Conservation (phyloP, 768 basidiomycete species). For the Russula griseocarnosa region DNA sequence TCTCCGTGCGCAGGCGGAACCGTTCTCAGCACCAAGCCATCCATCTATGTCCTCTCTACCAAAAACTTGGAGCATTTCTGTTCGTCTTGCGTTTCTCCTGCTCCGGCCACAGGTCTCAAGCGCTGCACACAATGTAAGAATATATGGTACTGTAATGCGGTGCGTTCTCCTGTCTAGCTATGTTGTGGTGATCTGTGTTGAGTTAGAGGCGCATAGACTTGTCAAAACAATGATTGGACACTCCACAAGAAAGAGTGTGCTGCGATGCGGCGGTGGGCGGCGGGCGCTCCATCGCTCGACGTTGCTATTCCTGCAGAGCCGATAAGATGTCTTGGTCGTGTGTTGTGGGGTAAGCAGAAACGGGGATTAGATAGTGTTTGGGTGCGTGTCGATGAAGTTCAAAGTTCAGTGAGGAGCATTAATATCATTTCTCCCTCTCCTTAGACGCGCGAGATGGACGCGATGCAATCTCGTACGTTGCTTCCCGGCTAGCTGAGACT, state of each 20-base stretch:
- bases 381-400: conserved; percentile 41
- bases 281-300: conserved; percentile 46
- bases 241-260: conserved; percentile 76
- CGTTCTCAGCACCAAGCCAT: conserved; percentile 55
- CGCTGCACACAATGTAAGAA: conserved; percentile 71
- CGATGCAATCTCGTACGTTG: conserved; percentile 74
- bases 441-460: conserved; percentile 60
- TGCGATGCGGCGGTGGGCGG: conserved; percentile 58
- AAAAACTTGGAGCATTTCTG: conserved; percentile 59
- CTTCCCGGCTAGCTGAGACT: neutral
- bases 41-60: conserved; percentile 62
- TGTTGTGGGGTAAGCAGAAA: conserved; percentile 62
- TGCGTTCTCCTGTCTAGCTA: conserved; percentile 38
- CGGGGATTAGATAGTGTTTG: conserved; percentile 50
- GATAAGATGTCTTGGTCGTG: conserved; percentile 70
- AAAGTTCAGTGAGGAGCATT: too few relatives aligned
- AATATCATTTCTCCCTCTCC: neutral
- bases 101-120: conserved; percentile 44
- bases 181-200: conserved; percentile 6
- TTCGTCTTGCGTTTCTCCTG: conserved; percentile 55
- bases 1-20: conserved; percentile 47
- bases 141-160: conserved; percentile 72
- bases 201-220: conserved; percentile 41
- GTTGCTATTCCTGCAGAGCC: conserved; percentile 66
- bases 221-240: conserved; percentile 71